Conservation (phyloP, 2,329 filamentous ascomycete genomes). For the Lachnellula suecica region DNA sequence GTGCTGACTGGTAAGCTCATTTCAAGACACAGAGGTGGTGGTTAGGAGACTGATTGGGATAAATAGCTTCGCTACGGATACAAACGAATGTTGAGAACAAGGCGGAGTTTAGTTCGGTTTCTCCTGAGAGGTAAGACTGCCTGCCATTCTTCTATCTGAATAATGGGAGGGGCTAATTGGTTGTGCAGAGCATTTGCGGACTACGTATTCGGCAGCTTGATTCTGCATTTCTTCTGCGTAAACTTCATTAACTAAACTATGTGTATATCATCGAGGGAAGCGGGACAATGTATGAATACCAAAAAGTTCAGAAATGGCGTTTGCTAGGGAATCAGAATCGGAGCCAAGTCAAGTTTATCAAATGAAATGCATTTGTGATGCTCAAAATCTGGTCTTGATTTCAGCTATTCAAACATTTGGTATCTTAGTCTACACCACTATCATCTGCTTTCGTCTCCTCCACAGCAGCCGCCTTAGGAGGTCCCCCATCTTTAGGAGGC, state of each 20-base stretch:
- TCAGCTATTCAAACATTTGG: conserved; percentile 4
- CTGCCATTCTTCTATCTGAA: background rate
- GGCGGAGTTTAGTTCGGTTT: conserved; percentile 72
- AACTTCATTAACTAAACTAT: conserved; percentile 95
- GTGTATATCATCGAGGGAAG: conserved; percentile 14
- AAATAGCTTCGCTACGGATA: conserved; percentile 74
- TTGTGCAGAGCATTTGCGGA: conserved; percentile 83
- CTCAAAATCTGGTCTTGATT: too few species aligned
- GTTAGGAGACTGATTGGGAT: conserved; percentile 11
- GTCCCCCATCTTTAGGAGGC: conserved; percentile 28
- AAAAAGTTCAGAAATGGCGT: conserved; percentile 16
- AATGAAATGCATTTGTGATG: too few species aligned
- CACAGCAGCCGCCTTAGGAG: conserved; percentile 23
- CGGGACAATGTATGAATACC: conserved; percentile 25
- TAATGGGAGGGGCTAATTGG: background rate
- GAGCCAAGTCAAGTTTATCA: too few species aligned
- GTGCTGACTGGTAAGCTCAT: conserved; percentile 75
- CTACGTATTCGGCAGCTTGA: conserved; percentile 89
- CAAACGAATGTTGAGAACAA: conserved; percentile 87
- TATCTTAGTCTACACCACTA: conserved; percentile 30
- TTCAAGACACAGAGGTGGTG: background rate
- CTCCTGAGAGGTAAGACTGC: conserved; percentile 69
- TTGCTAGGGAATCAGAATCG: too few species aligned
- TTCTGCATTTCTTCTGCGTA: conserved; percentile 97
- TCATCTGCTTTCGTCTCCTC: conserved; percentile 24